Evolutionary conservation across 2,329 filamentous ascomycete species (phyloP), one percentile per base, ranked within the genome.

Genomic region (Paraconiothyrium brasiliense): DNA sequence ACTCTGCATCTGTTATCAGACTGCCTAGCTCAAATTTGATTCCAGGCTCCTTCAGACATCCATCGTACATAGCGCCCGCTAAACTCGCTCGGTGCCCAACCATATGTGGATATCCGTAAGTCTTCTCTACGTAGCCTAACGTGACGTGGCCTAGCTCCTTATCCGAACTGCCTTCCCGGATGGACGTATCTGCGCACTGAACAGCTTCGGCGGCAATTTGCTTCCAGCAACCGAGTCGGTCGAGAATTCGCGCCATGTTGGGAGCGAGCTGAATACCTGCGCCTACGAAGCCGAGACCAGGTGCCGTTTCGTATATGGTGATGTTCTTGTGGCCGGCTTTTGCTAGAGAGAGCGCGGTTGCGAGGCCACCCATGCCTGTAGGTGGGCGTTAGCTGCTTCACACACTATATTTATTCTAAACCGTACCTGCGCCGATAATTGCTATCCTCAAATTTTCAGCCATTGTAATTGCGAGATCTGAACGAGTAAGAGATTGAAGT

Each of bases 231-330:
- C 89, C 92, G 43, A 94, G 80, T 14, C 84, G 82, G 72, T 92
- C 89, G 13, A 95, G 84, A 9, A 95, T 90, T 2, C 91, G 86
- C 3, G 89, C 89, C 85, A 94, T 91, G 67, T 95, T 96, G 0
- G 92, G 92, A 0, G 92, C 91, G 60, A 94, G 84, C 75, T 96
- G 92, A 67, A 95, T 94, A 5, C 92, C 92, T 1, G 92, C 92
- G 27, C 92, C 92, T 0, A 94, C 91, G 70, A 94, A 94, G 5
- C 92, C 92, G 4, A 94, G 84, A 66, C 88, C 86, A 4, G 89
- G 86, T 0, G 91, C 91, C 39, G 84, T 86, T 75, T 94, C 92
- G 75, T 89, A 94, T 54, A 94, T 87, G 58, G 90, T 83, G 71
- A 94, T 89, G 60, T 90, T 82, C 66, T 83, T 86, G 79, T 94